phyloP scores from a whole-genome alignment of 768 basidiomycete species.

The Heimioporus sp. region DNA sequence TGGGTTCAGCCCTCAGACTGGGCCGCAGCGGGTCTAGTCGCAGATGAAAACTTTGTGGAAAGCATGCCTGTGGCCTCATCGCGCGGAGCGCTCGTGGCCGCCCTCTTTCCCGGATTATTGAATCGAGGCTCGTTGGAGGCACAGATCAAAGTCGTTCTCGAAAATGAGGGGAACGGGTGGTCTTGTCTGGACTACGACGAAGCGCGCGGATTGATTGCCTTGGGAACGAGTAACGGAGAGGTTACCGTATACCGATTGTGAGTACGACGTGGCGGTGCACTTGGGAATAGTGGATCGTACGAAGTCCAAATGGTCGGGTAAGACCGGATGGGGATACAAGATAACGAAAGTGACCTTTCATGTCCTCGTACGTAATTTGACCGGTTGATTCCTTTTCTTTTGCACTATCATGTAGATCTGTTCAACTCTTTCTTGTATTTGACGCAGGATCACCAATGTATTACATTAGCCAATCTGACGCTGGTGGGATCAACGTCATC shows the following conservation, averaged over 20 bases:
- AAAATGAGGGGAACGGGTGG: constrained; percentile 40
- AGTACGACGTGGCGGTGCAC: constrained; percentile 1
- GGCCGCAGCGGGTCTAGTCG: constrained; percentile 38
- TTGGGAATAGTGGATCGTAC: background rate
- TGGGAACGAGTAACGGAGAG: constrained; percentile 50
- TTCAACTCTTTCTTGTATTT: too few species aligned
- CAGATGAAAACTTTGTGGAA: constrained; percentile 14
- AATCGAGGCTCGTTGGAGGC: constrained; percentile 17
- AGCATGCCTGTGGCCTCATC: constrained; percentile 14
- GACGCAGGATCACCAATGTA: too few species aligned
- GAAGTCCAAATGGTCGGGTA: background rate
- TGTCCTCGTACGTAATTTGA: too few species aligned
- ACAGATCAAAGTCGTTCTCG: constrained; percentile 30
- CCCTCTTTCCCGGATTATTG: constrained; percentile 47
- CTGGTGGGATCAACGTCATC: too few species aligned
- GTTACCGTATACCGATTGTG: constrained; percentile 36
- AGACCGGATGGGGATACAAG: too few species aligned
- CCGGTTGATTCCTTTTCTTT: too few species aligned
- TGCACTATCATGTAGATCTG: too few species aligned
- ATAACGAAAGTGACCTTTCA: too few species aligned
- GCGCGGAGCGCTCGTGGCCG: constrained; percentile 44
- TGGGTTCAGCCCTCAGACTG: constrained; percentile 61
- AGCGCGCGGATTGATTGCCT: constrained; percentile 47
- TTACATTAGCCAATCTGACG: too few species aligned
- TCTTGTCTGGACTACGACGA: constrained; percentile 64